These are phyloP conservation scores for Xylariaceae sp. DNA, from an alignment of 2,329 filamentous ascomycete species.

Conservation along the genomic window DNA sequence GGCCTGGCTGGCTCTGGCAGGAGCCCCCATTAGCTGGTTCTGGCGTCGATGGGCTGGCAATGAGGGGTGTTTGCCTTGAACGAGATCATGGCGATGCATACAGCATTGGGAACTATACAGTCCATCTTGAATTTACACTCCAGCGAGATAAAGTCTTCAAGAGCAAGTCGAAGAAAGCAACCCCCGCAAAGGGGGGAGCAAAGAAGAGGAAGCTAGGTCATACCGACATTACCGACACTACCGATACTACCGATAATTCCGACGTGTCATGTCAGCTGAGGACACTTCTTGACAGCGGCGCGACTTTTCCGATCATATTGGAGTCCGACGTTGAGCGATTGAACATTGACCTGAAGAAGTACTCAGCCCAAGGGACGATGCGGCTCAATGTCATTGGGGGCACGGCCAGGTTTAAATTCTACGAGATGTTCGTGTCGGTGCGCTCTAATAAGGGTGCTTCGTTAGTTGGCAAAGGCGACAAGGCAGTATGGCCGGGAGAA, in stretches of 20 bases:
- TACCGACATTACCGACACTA: no score
- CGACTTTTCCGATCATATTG: slow-evolving; percentile 37
- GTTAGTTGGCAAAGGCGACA: slow-evolving; percentile 28
- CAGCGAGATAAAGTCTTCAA: slow-evolving; percentile 5
- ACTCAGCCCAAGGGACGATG: slow-evolving; percentile 34
- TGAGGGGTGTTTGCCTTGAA: slow-evolving; percentile 30
- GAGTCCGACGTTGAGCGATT: slow-evolving; percentile 33
- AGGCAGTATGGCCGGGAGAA: slow-evolving; percentile 25
- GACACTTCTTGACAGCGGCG: slow-evolving; percentile 39
- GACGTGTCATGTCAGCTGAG: slow-evolving; percentile 26
- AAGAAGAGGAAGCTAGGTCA: slow-evolving; percentile 6
- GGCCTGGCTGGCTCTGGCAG: slow-evolving; percentile 42
- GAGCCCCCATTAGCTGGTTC: slow-evolving; percentile 37
- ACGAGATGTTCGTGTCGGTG: slow-evolving; percentile 34
- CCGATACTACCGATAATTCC: slow-evolving; percentile 7
- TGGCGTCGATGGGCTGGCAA: slow-evolving; percentile 24
- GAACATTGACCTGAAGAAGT: slow-evolving; percentile 30
- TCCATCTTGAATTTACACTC: slow-evolving; percentile 13
- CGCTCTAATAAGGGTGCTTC: slow-evolving; percentile 22
- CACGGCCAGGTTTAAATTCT: slow-evolving; percentile 23
- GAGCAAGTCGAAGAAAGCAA: neutral
- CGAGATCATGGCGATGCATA: slow-evolving; percentile 13
- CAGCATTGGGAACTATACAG: slow-evolving; percentile 24
- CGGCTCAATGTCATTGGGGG: slow-evolving; percentile 22
- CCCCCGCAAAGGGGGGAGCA: neutral